phyloP scores from a whole-genome alignment of 768 basidiomycete genomes.

The Termitomyces bulborhizus region DNA sequence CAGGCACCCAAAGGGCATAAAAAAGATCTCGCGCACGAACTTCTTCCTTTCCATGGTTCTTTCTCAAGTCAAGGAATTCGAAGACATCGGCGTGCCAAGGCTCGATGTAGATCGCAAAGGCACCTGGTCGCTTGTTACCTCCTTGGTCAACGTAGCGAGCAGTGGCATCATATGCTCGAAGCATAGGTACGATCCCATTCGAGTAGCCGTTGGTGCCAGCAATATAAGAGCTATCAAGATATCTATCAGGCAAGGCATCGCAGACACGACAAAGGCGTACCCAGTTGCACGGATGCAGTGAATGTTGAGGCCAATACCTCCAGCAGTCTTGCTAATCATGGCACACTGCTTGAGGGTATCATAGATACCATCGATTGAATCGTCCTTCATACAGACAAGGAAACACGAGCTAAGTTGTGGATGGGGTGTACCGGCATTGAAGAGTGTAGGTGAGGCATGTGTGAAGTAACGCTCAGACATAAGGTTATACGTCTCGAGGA shows the following conservation, averaged over 20 bases:
- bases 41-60: conserved; percentile 99
- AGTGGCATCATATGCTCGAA: conserved; percentile 95
- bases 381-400: conserved; percentile 97
- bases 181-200: conserved; percentile 99
- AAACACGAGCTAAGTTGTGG: conserved; percentile 97
- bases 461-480: conserved; percentile 99
- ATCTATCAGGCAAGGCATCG: background rate
- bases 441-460: conserved; percentile 94
- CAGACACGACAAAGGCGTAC: conserved; percentile 33
- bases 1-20: conserved; percentile 97
- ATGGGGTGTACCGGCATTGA: conserved; percentile 95
- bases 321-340: conserved; percentile 99
- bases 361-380: conserved; percentile 98
- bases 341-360: conserved; percentile 98
- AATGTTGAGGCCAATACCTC: conserved; percentile 94
- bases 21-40: conserved; percentile 94
- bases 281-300: conserved; percentile 96
- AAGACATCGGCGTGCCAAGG: conserved; percentile 99
- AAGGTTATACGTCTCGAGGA: conserved; percentile 87
- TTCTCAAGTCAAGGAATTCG: conserved; percentile 94
- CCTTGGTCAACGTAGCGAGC: conserved; percentile 99
- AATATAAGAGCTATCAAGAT: conserved; percentile 76
- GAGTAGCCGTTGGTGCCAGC: conserved; percentile 99
- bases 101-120: conserved; percentile 97
- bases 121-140: conserved; percentile 98